A percentile compares a stretch with the other conserved stretches of the same genome.
Conservation (phyloP, 352 stramenopile species). For the Discostella stelligera region DNA sequence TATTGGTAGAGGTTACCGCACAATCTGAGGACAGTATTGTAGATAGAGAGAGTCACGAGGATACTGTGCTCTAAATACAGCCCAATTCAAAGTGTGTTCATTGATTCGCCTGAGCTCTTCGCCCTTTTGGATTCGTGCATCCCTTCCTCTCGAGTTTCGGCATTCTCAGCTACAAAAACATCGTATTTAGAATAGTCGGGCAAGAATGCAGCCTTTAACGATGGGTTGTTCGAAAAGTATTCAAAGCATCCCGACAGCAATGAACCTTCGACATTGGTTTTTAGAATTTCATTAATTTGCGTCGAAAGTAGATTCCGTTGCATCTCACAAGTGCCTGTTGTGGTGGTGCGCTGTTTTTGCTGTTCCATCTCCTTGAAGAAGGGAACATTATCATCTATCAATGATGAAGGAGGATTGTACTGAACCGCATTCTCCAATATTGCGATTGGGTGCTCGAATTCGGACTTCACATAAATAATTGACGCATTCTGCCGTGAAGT, state of each 20-base stretch:
- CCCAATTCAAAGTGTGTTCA: background rate
- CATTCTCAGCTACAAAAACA: background rate
- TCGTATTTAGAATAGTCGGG: background rate
- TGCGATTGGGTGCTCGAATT: conserved; percentile 43
- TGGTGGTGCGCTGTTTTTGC: background rate
- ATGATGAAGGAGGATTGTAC: conserved; percentile 21
- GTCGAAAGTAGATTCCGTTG: conserved; percentile 11
- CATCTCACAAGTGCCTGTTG: background rate
- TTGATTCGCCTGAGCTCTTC: background rate
- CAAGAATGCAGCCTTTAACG: conserved; percentile 17
- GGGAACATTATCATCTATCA: conserved; percentile 4
- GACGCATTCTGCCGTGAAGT: conserved; percentile 10
- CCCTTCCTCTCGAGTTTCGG: background rate
- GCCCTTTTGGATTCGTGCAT: background rate
- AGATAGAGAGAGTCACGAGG: background rate
- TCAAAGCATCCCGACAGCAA: background rate
- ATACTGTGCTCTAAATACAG: too few relatives aligned
- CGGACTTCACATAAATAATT: conserved; percentile 32
- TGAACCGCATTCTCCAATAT: conserved; percentile 35
- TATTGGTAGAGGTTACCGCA: conserved; percentile 14
- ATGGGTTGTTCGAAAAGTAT: conserved; percentile 14
- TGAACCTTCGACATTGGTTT: conserved; percentile 13
- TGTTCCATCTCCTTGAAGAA: background rate
- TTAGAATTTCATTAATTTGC: conserved; percentile 14
- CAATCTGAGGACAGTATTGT: background rate